Evolutionary conservation across 495 filamentous ascomycete genomes (phyloP), one percentile per base, ranked within the genome.

Genomic region (Bombardia bombarda): DNA sequence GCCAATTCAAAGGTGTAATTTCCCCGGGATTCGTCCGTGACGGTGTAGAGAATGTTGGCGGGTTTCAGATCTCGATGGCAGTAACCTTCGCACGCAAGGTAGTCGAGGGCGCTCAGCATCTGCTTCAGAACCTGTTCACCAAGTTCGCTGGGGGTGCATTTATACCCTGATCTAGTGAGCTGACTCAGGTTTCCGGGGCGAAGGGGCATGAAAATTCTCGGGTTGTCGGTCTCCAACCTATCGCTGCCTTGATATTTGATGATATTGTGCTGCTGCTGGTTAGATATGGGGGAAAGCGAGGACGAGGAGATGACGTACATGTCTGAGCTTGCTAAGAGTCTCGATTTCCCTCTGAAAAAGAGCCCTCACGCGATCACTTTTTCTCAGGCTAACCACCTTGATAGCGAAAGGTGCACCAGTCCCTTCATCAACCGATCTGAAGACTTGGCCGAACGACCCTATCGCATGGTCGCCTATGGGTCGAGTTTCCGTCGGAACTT

Each of bases 31-130:
- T 14, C 1, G 0, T 14, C 5, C n/a, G n/a, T n/a, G n/a, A n/a
- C n/a, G 5, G 1, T 21, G 35, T 50, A 61, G 7, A 87, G 65
- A 19, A 86, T 77, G 53, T 87, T 87, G 47, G 82, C 78, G 0
- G 83, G 83, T 58, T 87, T 87, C 38, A 86, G 61, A 61, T 87
- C 83, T 18, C 82, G 66, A 54, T 87, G 82, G 37, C 84, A 75
- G 42, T 86, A 78, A 16, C 74, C 71, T 50, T 80, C 3, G 10
- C 2, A 16, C 0, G 36, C 38, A 1, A 61, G 39, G 32, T 45
- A 56, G 38, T 58, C 52, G 1, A 61, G 38, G 0, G 52, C 55
- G 9, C 37, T 28, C 7, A 61, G 50, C 32, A 61, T 56, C 17
- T 61, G 50, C 31, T 42, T n/a, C 9, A 46, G 19, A 8, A 49